phyloP scores from a whole-genome alignment of 2,329 filamentous ascomycete species.

The Podosphaera fusca region DNA sequence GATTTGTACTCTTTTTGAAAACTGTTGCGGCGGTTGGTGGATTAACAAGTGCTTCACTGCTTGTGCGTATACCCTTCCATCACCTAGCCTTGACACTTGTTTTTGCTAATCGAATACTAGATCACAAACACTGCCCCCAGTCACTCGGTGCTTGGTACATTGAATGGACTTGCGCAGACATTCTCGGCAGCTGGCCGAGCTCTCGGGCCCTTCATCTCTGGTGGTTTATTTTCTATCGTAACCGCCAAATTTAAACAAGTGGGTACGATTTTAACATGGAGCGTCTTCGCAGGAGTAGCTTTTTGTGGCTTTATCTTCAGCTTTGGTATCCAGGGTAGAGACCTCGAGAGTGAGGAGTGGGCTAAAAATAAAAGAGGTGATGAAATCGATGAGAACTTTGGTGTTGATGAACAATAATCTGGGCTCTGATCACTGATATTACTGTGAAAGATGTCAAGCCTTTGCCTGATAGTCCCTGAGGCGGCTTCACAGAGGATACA shows the following conservation, averaged over 20 bases:
- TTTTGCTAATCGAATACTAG: conserved; percentile 20
- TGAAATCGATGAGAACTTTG: conserved; percentile 6
- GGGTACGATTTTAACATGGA: conserved; percentile 70
- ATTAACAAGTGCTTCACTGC: conserved; percentile 65
- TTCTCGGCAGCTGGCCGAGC: conserved; percentile 78
- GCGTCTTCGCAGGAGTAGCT: conserved; percentile 63
- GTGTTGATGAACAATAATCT: neutral
- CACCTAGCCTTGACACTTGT: neutral
- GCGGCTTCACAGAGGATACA: neutral
- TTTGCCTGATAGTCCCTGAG: neutral
- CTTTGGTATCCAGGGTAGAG: conserved; percentile 47
- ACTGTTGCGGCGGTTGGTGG: conserved; percentile 82
- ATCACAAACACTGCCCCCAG: conserved; percentile 87
- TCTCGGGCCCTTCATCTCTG: conserved; percentile 70
- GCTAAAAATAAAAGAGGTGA: conserved; percentile 8
- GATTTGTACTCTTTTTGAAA: conserved; percentile 59
- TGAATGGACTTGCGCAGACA: conserved; percentile 87
- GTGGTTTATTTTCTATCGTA: conserved; percentile 62
- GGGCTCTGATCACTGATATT: neutral
- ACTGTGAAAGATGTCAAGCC: neutral
- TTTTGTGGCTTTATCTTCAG: conserved; percentile 62
- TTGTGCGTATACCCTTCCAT: conserved; percentile 32
- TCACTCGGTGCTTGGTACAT: conserved; percentile 60
- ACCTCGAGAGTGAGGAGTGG: conserved; percentile 33
- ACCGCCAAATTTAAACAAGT: conserved; percentile 46